Conservation (phyloP, 2,329 filamentous ascomycete species). For the Hypoxylon sp. region DNA sequence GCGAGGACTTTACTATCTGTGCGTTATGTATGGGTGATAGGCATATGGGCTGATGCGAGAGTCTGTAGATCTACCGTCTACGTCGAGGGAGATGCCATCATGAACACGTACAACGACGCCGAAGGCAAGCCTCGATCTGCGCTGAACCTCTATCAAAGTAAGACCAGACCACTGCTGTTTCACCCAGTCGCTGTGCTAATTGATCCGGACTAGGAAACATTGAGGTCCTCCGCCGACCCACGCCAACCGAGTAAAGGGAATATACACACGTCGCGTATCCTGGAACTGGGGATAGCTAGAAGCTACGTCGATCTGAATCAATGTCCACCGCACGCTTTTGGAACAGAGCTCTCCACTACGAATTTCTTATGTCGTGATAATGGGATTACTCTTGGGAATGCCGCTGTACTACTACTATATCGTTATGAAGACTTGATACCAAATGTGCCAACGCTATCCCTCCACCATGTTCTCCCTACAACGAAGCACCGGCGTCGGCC, state of each 20-base stretch:
- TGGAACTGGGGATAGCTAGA: constrained; percentile 3
- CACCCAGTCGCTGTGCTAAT: constrained; percentile 2
- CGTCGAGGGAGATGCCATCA: constrained; percentile 83
- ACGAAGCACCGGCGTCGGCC: background rate
- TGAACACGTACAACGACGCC: constrained; percentile 74
- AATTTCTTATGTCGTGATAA: constrained; percentile 37
- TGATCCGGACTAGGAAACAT: constrained; percentile 56
- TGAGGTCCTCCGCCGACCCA: constrained; percentile 59
- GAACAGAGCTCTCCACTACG: constrained; percentile 31
- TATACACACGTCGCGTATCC: constrained; percentile 9
- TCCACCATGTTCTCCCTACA: background rate
- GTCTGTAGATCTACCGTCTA: constrained; percentile 77
- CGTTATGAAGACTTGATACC: constrained; percentile 36
- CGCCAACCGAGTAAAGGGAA: constrained; percentile 27
- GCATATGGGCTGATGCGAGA: constrained; percentile 27
- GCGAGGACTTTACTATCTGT: background rate
- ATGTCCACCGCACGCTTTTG: constrained; percentile 10
- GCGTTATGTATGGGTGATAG: background rate
- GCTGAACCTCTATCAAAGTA: constrained; percentile 85
- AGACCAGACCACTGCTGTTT: constrained; percentile 49
- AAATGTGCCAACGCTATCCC: constrained; percentile 26
- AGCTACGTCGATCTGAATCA: constrained; percentile 3
- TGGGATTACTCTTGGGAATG: constrained; percentile 28
- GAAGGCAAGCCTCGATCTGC: constrained; percentile 75
- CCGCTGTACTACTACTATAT: constrained; percentile 38